A percentile compares a stretch with the other conserved stretches of the same genome.
phyloP scores from a whole-genome alignment of 2,329 filamentous ascomycete species.

The Tolypocladium tundrense region DNA sequence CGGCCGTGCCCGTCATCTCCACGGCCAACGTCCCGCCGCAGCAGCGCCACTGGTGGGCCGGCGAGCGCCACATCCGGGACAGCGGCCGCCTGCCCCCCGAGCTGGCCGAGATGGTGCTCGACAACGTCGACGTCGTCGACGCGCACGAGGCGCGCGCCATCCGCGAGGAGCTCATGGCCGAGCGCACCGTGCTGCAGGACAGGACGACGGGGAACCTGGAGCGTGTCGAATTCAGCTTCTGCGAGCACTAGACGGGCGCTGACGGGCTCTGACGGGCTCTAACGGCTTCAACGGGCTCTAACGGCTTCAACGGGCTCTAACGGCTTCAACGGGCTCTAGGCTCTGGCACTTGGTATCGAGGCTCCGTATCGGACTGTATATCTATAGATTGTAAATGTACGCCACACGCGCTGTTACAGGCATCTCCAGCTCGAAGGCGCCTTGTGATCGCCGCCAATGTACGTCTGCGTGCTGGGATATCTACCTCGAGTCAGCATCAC shows the following conservation, averaged over 20 bases:
- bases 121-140: constrained; percentile 2
- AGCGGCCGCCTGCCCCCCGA: neutral
- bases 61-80: neutral
- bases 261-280: no score
- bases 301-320: no score
- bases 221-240: constrained; percentile 10
- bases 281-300: no score
- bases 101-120: neutral
- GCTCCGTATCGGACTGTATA: neutral
- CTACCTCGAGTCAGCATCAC: neutral
- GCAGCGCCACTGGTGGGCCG: constrained; percentile 26
- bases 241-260: constrained; percentile 11
- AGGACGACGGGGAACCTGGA: neutral
- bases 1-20: constrained; percentile 30
- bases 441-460: neutral
- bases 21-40: constrained; percentile 35
- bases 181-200: constrained; percentile 9
- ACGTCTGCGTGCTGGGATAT: neutral
- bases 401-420: neutral
- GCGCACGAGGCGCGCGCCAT: constrained; percentile 12
- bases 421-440: neutral
- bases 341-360: rapidly evolving
- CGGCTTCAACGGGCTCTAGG: neutral
- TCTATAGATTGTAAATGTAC: neutral
- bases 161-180: constrained; percentile 15